Evolutionary conservation across 257 asterid species (phyloP).

Genomic region (Solanum paucissectum): DNA sequence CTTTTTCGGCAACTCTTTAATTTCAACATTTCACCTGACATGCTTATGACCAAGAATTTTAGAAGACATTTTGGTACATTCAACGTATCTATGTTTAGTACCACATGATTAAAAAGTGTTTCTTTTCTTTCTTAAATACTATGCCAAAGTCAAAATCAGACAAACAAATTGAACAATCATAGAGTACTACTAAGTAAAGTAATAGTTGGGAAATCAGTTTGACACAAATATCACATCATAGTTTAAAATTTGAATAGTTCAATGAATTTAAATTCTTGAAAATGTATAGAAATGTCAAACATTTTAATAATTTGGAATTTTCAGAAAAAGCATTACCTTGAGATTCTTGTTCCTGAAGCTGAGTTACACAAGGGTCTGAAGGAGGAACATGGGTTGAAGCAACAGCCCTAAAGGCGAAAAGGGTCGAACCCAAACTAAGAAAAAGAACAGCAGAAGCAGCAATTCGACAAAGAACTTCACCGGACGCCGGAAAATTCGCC

Average conservation of each 20-base stretch:
- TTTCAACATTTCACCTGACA: neutral
- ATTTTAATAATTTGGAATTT: neutral
- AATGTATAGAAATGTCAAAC: neutral
- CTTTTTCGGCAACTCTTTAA: neutral
- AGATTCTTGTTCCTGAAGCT: slow-evolving; percentile 10
- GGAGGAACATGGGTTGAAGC: slow-evolving; percentile 20
- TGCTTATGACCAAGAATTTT: neutral
- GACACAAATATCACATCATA: neutral
- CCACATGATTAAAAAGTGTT: too few relatives aligned
- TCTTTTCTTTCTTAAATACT: too few relatives aligned
- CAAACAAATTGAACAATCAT: neutral
- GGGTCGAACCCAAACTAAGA: slow-evolving; percentile 30
- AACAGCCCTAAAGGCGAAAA: slow-evolving; percentile 27
- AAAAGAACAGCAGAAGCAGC: slow-evolving; percentile 30
- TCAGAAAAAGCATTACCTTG: slow-evolving; percentile 13
- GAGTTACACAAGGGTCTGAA: slow-evolving; percentile 7
- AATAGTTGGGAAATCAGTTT: neutral
- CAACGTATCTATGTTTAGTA: neutral
- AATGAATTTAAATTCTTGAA: neutral
- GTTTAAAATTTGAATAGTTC: neutral
- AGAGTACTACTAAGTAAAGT: neutral
- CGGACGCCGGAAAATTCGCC: slow-evolving; percentile 6
- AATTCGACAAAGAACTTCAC: slow-evolving; percentile 30
- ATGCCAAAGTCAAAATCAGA: neutral
- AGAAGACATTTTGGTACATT: neutral